Evolutionary conservation across 75 land plant genomes (phyloP), one percentile per base, ranked within the genome.

Genomic region (Ceratopteris richardii): DNA sequence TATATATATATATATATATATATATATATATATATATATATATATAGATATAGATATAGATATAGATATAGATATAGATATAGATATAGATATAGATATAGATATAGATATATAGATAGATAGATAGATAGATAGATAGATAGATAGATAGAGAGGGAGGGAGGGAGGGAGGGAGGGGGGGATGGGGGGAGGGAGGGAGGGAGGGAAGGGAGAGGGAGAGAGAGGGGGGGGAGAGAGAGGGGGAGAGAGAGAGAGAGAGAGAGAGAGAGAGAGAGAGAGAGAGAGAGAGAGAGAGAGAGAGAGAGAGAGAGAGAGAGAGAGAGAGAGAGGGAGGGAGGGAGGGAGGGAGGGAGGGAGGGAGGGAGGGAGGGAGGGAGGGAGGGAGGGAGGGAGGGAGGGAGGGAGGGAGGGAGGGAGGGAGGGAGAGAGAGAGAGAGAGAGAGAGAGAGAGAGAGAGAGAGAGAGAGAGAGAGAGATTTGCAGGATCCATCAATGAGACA

Each of bases 401-500:
- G 48, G 17, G 48, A 46, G 48, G 17, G 48, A 46, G 48, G 17
- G 48, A 46, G 48, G 17, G 48, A 46, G 48, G 17, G 48, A 46
- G 48, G 17, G 48, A 46, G 48, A 46, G 48, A 46, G 48, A 46
- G 48, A 46, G 48, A 46, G 48, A 46, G 48, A 46, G 48, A 46
- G 48, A 46, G 48, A 46, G 48, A 46, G 48, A 46, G 48, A 5
- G n/a, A n/a, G n/a, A n/a, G n/a, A n/a, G n/a, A n/a, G n/a, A 5
- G 4, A 5, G 48, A 46, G 4, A 46, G 50, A 46, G 17, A 46
- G 14, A 46, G 5, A 18, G 50, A 46, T 46, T 46, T 46, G 50
- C 79, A 90, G 94, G 89, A 67, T 27, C 97, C 97, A 47, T 92
- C 97, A 24, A 88, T 92, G 94, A 73, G 83, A 29, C 97, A 92